Percentiles rank a stretch among this genome's conserved stretches.
Conservation (phyloP, 164 flowering plant species). For the Vitis labrusca region DNA sequence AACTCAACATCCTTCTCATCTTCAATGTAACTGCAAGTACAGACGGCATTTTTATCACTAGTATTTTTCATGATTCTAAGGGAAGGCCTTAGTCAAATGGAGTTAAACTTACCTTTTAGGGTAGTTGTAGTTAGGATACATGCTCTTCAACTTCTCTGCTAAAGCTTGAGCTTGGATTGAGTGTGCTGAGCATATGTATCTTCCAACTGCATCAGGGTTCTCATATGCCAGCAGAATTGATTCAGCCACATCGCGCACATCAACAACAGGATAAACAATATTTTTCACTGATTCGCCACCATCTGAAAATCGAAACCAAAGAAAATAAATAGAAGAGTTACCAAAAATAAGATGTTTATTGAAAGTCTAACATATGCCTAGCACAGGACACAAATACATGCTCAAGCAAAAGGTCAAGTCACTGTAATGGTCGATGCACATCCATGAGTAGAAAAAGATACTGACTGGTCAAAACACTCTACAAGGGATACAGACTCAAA, state of each 20-base stretch:
- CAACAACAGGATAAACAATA: conserved; percentile 16
- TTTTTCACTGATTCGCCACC: conserved; percentile 22
- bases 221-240: conserved; percentile 30
- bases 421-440: too few species aligned
- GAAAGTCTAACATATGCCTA: too few species aligned
- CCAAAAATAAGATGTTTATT: not conserved
- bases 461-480: too few species aligned
- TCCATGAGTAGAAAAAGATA: too few species aligned
- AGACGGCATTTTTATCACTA: too few species aligned
- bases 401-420: too few species aligned
- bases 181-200: conserved; percentile 28
- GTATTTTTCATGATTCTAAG: too few species aligned
- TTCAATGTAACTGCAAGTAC: conserved; percentile 3
- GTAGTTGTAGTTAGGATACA: conserved; percentile 32
- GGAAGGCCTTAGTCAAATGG: too few species aligned
- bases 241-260: conserved; percentile 38
- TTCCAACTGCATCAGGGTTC: conserved; percentile 32
- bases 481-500: too few species aligned
- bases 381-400: too few species aligned
- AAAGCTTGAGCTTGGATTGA: conserved; percentile 6
- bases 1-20: not conserved
- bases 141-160: conserved; percentile 25
- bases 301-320: conserved; percentile 7
- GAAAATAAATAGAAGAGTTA: too few species aligned
- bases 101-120: conserved; percentile 15